phyloP scores from a whole-genome alignment of 2,329 filamentous ascomycete genomes.

The Teratosphaeria gauchensis region DNA sequence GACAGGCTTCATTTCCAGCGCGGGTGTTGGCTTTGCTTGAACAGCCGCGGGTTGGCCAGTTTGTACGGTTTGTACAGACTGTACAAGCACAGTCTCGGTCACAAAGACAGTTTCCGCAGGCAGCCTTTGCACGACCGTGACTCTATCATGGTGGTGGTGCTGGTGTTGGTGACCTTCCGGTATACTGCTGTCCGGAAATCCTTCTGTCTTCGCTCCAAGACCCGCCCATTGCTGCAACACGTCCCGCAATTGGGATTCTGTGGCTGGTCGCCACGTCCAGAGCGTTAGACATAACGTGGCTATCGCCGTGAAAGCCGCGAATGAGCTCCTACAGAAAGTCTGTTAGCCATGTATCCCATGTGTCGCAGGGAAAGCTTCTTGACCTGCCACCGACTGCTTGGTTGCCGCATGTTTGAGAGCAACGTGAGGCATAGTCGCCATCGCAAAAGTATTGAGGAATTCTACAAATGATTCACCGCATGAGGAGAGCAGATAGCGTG shows the following conservation, averaged over 20 bases:
- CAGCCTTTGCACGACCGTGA: neutral
- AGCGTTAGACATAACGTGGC: neutral
- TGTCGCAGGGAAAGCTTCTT: neutral
- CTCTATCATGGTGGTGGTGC: neutral
- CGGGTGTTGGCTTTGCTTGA: neutral
- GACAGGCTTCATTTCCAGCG: neutral
- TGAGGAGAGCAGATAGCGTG: neutral
- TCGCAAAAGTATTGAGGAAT: neutral
- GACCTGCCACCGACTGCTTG: neutral
- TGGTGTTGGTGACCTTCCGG: neutral
- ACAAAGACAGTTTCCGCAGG: neutral
- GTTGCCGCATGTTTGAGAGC: neutral
- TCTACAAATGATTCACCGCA: neutral
- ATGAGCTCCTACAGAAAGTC: neutral
- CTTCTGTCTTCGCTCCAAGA: neutral
- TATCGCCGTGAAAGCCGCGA: neutral
- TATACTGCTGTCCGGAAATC: neutral
- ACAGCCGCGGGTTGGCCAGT: neutral
- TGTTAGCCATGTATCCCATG: neutral
- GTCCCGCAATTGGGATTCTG: neutral
- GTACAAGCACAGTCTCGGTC: neutral
- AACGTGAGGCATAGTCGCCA: neutral
- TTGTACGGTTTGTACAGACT: neutral
- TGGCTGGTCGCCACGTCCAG: neutral
- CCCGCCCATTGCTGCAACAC: neutral